Conservation (phyloP, 2,329 filamentous ascomycete species). For the Diaporthe citri region DNA sequence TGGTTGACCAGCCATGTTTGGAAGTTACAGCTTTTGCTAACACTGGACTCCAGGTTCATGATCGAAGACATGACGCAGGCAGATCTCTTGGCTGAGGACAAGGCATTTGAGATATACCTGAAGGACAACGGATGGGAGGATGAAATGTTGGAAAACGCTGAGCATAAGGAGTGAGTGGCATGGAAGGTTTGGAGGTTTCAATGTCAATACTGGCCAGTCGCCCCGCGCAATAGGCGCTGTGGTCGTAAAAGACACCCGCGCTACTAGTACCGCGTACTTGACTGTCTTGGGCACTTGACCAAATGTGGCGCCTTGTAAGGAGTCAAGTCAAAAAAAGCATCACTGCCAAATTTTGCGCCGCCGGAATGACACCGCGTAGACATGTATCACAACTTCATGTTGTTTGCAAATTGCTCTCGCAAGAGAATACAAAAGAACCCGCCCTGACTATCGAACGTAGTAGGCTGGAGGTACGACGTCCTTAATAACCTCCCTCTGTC, state of each 20-base stretch:
- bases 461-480: not conserved
- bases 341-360: too few species aligned
- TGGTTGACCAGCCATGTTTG: too few species aligned
- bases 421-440: not conserved
- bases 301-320: not conserved
- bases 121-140: constrained; percentile 60
- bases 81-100: constrained; percentile 57
- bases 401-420: too few species aligned
- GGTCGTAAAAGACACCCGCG: too few species aligned
- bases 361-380: not conserved
- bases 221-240: too few species aligned
- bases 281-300: not conserved
- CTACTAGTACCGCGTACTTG: not conserved
- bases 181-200: not conserved
- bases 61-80: constrained; percentile 59
- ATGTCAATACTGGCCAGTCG: not conserved
- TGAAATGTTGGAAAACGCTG: constrained; percentile 49
- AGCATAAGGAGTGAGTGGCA: constrained; percentile 42
- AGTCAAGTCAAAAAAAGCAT: not conserved
- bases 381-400: too few species aligned
- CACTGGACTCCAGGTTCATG: constrained; percentile 50
- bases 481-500: not conserved
- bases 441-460: not conserved
- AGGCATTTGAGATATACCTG: constrained; percentile 58
- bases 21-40: not conserved